These are phyloP conservation scores for Antarctomyces pellizariae DNA, from an alignment of 495 filamentous ascomycete genomes.

Conservation along the genomic window DNA sequence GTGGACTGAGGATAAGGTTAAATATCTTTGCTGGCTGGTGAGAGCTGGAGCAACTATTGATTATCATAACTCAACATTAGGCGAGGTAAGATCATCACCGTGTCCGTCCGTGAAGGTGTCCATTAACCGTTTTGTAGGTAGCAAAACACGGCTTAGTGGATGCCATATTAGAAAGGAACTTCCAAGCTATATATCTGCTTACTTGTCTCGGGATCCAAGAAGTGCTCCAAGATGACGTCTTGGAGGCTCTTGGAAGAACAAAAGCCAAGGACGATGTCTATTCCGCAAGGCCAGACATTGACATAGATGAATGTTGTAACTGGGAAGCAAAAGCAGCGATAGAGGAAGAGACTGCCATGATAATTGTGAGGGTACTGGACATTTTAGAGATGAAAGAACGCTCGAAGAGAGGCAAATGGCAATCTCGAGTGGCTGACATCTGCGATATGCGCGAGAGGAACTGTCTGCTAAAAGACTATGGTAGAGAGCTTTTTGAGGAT, in stretches of 20 bases:
- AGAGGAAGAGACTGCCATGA: too few relatives aligned
- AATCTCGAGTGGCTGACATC: too few relatives aligned
- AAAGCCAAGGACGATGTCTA: too few relatives aligned
- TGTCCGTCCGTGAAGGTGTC: neutral
- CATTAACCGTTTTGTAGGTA: constrained; percentile 3
- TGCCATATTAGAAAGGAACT: constrained; percentile 6
- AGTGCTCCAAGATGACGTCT: constrained; percentile 4
- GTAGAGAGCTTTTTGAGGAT: too few relatives aligned
- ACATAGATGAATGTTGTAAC: neutral
- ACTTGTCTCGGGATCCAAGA: constrained; percentile 3
- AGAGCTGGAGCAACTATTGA: constrained; percentile 8
- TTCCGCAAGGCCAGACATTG: constrained; percentile 6
- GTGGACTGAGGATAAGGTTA: constrained; percentile 7
- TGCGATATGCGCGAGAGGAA: too few relatives aligned
- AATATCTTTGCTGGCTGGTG: constrained; percentile 8
- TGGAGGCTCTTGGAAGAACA: too few relatives aligned
- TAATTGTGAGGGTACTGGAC: too few relatives aligned
- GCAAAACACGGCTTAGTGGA: constrained; percentile 6
- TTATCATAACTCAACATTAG: constrained; percentile 7
- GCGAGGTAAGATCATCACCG: constrained; percentile 7
- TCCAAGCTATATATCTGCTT: constrained; percentile 6
- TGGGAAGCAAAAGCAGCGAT: too few relatives aligned
- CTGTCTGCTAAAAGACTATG: too few relatives aligned
- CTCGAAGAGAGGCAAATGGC: too few relatives aligned
- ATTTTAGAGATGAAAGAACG: too few relatives aligned